Evolutionary conservation across 768 basidiomycete species (phyloP).

Genomic region (Suillus bovinus): DNA sequence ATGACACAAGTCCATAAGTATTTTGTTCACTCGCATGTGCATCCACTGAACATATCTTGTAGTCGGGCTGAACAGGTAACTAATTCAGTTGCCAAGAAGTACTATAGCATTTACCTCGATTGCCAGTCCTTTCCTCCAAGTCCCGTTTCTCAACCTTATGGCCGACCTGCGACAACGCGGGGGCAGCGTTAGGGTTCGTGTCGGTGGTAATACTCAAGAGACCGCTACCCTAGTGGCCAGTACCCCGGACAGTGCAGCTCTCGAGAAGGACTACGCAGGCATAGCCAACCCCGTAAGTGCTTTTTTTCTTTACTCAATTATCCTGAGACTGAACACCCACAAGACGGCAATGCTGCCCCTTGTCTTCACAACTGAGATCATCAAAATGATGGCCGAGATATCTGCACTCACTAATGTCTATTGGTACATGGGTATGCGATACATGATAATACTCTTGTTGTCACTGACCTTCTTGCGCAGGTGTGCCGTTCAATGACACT

Average conservation of each 20-base stretch:
- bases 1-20: constrained; percentile 62
- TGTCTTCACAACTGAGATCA: constrained; percentile 60
- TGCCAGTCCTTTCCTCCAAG: constrained; percentile 48
- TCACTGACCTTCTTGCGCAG: constrained; percentile 23
- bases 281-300: constrained; percentile 42
- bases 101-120: background rate
- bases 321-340: background rate
- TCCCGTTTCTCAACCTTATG: no score
- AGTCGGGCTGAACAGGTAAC: constrained; percentile 24
- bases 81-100: no score
- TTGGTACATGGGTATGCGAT: no score
- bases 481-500: no score
- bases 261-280: constrained; percentile 47
- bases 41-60: background rate
- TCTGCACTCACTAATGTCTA: no score
- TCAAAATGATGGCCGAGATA: no score
- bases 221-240: constrained; percentile 49
- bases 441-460: no score
- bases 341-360: constrained; percentile 71
- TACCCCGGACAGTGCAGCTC: constrained; percentile 46
- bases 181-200: no score
- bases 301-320: background rate
- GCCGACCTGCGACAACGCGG: no score
- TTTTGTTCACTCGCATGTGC: background rate
- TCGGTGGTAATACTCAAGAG: no score